A percentile compares a stretch with the other conserved stretches of the same genome.
Evolutionary conservation across 345 rosid species (phyloP).

Genomic region (Garcia nutans): DNA sequence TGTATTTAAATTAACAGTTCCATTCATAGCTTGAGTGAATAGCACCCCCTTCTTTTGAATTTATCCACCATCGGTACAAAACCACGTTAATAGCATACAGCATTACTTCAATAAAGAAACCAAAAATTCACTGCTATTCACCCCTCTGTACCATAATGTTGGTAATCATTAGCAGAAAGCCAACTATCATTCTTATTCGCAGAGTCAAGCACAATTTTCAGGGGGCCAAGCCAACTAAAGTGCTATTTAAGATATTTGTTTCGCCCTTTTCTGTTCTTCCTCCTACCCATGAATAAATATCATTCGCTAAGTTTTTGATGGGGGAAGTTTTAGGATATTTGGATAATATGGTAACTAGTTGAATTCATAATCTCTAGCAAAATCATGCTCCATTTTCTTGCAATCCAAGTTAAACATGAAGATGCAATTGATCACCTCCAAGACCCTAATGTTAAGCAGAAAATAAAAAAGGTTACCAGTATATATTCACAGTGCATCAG

Average conservation of each 20-base stretch:
- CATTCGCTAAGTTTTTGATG: background rate
- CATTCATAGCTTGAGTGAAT: background rate
- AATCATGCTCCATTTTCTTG: background rate
- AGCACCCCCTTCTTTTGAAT: background rate
- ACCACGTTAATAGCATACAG: background rate
- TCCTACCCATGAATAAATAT: background rate
- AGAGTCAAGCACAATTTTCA: background rate
- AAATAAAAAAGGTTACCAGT: background rate
- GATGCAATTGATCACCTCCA: slow-evolving; percentile 1
- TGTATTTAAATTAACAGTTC: background rate
- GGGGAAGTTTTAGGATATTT: background rate
- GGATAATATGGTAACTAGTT: background rate
- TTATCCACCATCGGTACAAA: background rate
- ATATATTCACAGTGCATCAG: slow-evolving; percentile 19
- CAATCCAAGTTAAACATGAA: background rate
- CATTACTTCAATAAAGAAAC: background rate
- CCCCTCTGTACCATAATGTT: background rate
- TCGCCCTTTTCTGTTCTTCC: background rate
- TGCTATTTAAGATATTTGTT: background rate
- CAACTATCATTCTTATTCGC: background rate
- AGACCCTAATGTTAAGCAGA: background rate
- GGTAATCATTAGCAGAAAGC: background rate
- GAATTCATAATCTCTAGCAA: background rate
- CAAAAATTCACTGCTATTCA: background rate
- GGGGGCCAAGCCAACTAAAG: background rate